phyloP scores from a whole-genome alignment of 1,284 basidiomycete genomes.

The Ganoderma boninense region DNA sequence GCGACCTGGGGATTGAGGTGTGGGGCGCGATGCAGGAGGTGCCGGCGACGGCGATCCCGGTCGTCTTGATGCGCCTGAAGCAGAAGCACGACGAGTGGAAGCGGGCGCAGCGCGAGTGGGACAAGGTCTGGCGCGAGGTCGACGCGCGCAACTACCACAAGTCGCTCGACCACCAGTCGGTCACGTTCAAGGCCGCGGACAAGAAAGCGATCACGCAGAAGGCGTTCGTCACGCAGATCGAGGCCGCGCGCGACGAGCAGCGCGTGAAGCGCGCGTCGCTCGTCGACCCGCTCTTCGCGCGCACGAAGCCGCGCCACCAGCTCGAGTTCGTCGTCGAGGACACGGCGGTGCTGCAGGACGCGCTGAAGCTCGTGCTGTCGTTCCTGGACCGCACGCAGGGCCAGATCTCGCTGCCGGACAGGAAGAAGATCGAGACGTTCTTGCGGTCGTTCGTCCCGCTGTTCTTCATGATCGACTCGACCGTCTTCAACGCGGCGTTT shows the following conservation, averaged over 20 bases:
- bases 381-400: slow-evolving; percentile 90
- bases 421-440: slow-evolving; percentile 87
- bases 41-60: slow-evolving; percentile 89
- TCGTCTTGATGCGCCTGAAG: slow-evolving; percentile 92
- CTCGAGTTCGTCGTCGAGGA: slow-evolving; percentile 86
- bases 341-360: slow-evolving; percentile 82
- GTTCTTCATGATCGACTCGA: slow-evolving; percentile 76
- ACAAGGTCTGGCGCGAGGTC: slow-evolving; percentile 98
- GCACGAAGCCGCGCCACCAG: slow-evolving; percentile 81
- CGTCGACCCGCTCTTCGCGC: slow-evolving; percentile 78
- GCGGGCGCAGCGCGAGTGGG: slow-evolving; percentile 99
- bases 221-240: slow-evolving; percentile 90
- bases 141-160: slow-evolving; percentile 95
- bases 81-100: slow-evolving; percentile 99
- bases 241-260: slow-evolving; percentile 89
- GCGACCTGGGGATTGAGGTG: slow-evolving; percentile 80
- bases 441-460: slow-evolving; percentile 82
- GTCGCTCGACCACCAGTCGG: slow-evolving; percentile 93
- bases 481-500: slow-evolving; percentile 77
- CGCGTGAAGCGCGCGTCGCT: slow-evolving; percentile 79
- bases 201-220: slow-evolving; percentile 91
- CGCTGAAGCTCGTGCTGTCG: slow-evolving; percentile 89
- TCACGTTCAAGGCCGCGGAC: slow-evolving; percentile 91
- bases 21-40: slow-evolving; percentile 91
- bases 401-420: slow-evolving; percentile 76